Base-by-base conservation (phyloP, 2,329 filamentous ascomycete genomes). In the Sclerotinia nivalis region DNA sequence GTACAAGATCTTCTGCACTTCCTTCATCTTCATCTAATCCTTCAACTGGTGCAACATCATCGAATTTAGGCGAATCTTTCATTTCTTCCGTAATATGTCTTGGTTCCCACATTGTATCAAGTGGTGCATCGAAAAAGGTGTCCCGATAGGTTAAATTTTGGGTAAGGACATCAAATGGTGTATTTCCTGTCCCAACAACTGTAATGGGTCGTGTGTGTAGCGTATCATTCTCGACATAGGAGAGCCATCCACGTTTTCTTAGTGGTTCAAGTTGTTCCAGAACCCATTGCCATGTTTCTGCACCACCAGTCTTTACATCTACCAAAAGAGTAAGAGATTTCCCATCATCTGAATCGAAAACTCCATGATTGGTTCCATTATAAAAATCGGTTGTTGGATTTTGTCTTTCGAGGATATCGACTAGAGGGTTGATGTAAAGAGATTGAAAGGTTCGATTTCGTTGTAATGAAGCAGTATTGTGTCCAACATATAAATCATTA, bases 121-220 rank as follows among this genome's bases (percentile, higher is more conserved):
- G 81, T 0, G 89, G 89, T 0, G 89, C 89, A 73, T 92, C 90
- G 75, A 88, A 89, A 78, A 91, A 91, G 68, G 87, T 81, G 77
- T 91, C 88, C 43, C 87, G 82, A 72, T 86, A 83, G 1, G 83
- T 86, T 8, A 80, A 73, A 74, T 87, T 86, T n/a, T 80, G 77
- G 4, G 83, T 79, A 13, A 91, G 75, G 12, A 84, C 76, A 68
- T 87, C 83, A 74, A 90, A 89, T 0, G 85, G 87, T 0, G 87
- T 85, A 72, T 86, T 86, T 18, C 91, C 91, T 1, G 89, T 91
- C 1, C 86, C 89, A 2, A 93, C 88, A 2, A 93, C 85, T 0
- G 90, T 93, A 49, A 93, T 79, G 0, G 88, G 87, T 0, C 89
- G 82, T 31, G 80, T 76, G 50, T 85, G 78, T 2, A 90, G 76